Evolutionary conservation across 192 early-diverging fungal genomes (phyloP).

Genomic region (Linnemannia zychae): DNA sequence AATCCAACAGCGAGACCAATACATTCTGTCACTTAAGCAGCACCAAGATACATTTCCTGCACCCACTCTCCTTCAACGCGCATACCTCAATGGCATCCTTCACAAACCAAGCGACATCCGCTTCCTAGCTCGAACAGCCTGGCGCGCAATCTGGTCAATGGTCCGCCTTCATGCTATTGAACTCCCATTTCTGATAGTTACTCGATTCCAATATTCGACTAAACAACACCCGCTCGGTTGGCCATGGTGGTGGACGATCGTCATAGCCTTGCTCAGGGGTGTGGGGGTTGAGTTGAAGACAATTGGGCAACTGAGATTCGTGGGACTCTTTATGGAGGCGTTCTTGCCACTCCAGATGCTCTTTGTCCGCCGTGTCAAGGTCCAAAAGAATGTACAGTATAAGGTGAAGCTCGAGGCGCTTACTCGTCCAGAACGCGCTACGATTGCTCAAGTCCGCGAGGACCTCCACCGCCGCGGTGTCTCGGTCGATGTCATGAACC

Average conservation of each 20-base stretch:
- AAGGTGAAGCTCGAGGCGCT: slow-evolving; percentile 25
- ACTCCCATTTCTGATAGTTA: slow-evolving; percentile 30
- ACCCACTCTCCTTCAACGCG: slow-evolving; percentile 24
- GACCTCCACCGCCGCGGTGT: neutral
- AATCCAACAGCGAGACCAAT: neutral
- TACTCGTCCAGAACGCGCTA: slow-evolving; percentile 20
- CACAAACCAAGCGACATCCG: slow-evolving; percentile 28
- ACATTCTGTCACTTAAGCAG: neutral
- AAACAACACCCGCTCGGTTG: slow-evolving; percentile 33
- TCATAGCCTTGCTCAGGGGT: slow-evolving; percentile 16
- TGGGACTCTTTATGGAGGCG: slow-evolving; percentile 11
- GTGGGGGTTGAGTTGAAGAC: slow-evolving; percentile 6
- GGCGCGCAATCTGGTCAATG: slow-evolving; percentile 10
- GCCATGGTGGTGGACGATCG: slow-evolving; percentile 35
- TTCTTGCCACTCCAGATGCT: slow-evolving; percentile 6
- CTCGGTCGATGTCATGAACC: slow-evolving; percentile 19
- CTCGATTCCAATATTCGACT: slow-evolving; percentile 22
- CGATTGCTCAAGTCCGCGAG: slow-evolving; percentile 8
- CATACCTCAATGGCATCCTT: slow-evolving; percentile 38
- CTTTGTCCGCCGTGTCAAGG: slow-evolving; percentile 9
- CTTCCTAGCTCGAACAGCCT: slow-evolving; percentile 13
- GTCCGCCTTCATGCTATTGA: slow-evolving; percentile 38
- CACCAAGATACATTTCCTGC: slow-evolving; percentile 4
- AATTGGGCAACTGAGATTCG: slow-evolving; percentile 29
- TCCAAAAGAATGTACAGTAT: slow-evolving; percentile 19